phyloP scores from a whole-genome alignment of 1,139 yeast species.

The Magnusiomyces sp. region DNA sequence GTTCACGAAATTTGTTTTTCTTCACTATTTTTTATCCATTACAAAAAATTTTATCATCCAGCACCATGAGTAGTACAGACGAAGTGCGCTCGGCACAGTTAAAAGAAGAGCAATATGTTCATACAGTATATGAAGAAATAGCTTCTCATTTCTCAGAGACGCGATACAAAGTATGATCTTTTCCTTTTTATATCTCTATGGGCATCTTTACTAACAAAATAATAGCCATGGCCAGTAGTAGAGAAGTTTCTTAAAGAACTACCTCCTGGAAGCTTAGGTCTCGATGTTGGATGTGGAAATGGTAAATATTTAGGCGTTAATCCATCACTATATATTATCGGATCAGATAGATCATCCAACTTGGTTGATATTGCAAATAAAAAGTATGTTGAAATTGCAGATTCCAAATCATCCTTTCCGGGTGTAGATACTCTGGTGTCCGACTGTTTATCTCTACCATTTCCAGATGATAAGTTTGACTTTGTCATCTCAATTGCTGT shows the following conservation, averaged over 20 bases:
- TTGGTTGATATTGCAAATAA: slow-evolving; percentile 61
- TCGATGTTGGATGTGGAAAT: slow-evolving; percentile 83
- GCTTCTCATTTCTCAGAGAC: slow-evolving; percentile 92
- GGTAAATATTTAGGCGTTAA: slow-evolving; percentile 82
- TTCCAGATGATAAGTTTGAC: slow-evolving; percentile 51
- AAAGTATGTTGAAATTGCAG: slow-evolving; percentile 26
- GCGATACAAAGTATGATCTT: slow-evolving; percentile 48
- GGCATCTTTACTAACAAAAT: background rate
- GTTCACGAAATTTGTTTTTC: background rate
- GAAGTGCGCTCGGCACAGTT: slow-evolving; percentile 12
- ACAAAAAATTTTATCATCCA: background rate
- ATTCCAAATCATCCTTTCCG: slow-evolving; percentile 10
- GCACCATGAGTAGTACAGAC: background rate
- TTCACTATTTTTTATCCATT: background rate
- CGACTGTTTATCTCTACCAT: slow-evolving; percentile 72
- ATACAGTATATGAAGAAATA: slow-evolving; percentile 81
- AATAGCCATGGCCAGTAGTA: slow-evolving; percentile 89
- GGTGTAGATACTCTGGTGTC: slow-evolving; percentile 52
- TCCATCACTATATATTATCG: slow-evolving; percentile 56
- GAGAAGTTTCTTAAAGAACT: slow-evolving; percentile 49
- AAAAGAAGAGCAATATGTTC: slow-evolving; percentile 76
- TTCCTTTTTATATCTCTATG: background rate
- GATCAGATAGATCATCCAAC: slow-evolving; percentile 79
- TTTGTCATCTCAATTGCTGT: slow-evolving; percentile 96
- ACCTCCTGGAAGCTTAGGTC: slow-evolving; percentile 41